Base-by-base conservation (phyloP, 306 rosid genomes). In the Begonia peltatifolia region DNA sequence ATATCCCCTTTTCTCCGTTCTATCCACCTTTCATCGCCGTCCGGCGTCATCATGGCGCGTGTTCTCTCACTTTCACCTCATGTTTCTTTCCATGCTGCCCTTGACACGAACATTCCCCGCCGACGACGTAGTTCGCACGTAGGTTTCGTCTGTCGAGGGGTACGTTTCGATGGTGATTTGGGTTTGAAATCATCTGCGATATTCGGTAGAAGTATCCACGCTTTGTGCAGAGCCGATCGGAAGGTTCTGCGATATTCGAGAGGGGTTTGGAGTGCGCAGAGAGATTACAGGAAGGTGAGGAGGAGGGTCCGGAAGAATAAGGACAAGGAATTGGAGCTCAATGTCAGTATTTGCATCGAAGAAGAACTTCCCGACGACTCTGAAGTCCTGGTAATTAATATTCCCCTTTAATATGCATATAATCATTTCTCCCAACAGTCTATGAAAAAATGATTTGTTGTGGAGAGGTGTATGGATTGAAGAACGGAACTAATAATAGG, bases 341-440 rank as follows among this genome's bases (percentile, higher is more conserved):
- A 63, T 44, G 94, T 78, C 14, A 69, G 75, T 8, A 79, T 89
- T 50, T 80, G 82, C 60, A 61, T 82, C 12, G 94, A 89, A 72
- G 83, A 85, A 52, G 77, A 60, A 36, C 75, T 89, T 72, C 97
- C 97, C 0, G 79, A 78, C 10, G 87, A 85, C 73, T 62, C 82
- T 47, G 90, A 85, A 68, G 61, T 85, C 18, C 66, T 69, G 84
- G 97, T 86, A 69, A 42, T 50, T 47, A 15, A 49, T 30, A n/a
- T 49, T 3, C 41, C 48, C 47, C 16, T 49, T 36, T 47, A 13
- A 9, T 5, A 9, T 12, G 15, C 5, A 48, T 3, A 9, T 10
- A 44, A 44, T 44, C 14, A 42, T 42, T 42, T 42, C 12, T 42
- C 12, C 46, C 12, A 6, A 42, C 46, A 42, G 46, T 42, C 12